Evolutionary conservation across 1,284 basidiomycete genomes (phyloP), one percentile per base, ranked within the genome.

Genomic region (Exobasidium cylindrosporum): DNA sequence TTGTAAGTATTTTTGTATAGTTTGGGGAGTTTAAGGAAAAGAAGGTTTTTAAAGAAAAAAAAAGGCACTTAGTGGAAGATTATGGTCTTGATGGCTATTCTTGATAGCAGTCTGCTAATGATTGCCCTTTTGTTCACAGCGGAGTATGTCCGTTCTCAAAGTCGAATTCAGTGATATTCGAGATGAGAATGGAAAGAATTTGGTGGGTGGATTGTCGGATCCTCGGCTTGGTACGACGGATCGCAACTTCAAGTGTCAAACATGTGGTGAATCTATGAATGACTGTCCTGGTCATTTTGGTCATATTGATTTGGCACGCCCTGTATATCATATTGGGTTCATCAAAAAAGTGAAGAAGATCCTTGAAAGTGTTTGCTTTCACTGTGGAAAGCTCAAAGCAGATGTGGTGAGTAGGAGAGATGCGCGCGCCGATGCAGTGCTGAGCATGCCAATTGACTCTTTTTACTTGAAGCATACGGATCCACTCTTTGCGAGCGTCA

Each of bases 261-360:
- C 96, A 28, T 98, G 96, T 82, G 93, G 93, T 76, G 85, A 95
- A 65, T 73, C 94, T 54, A 76, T 77, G 68, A 73, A 72, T 3
- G 78, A 80, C 45, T 81, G 79, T 83, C 95, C 96, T 31, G 96
- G 96, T 60, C 96, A 98, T 82, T 99, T 98, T 83, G 95, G 94
- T 62, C 93, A 98, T 82, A 94, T 98, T 76, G 96, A 99, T 83
- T 84, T 99, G 73, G 93, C 93, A 54, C 85, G 92, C 72, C 94
- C 95, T 17, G 93, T 97, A 31, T 98, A 94, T 80, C 95, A 93
- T 81, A 91, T 92, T 81, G 93, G 96, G 57, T 99, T 98, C 83
- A 88, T 98, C 76, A 87, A 91, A 82, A 98, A 97, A 87, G 93
- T 97, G 81, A 99, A 99, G 85, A 98, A 99, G 86, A 97, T 99